Evolutionary conservation across 306 rosid genomes (phyloP), one percentile per base, ranked within the genome.

Genomic region (Corylus heterophylla): DNA sequence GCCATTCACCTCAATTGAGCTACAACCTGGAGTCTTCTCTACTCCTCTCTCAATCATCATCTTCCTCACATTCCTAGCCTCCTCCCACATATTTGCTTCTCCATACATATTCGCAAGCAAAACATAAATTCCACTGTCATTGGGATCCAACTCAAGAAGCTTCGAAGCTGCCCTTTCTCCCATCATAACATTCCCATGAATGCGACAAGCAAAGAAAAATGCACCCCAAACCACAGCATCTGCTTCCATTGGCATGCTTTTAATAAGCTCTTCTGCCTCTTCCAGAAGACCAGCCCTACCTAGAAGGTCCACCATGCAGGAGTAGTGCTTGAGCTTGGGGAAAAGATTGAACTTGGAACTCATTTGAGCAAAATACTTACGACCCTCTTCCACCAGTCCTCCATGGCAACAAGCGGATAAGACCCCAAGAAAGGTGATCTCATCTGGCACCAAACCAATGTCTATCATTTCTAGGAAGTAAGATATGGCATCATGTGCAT

Each of bases 321-420:
- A 89, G 80, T 88, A 94, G 81, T 92, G 94, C 83, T 88, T 90
- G 64, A 85, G 86, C 74, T 76, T 79, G 10, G 97, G 94, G 56
- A 78, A 77, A 75, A 92, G 54, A 75, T 80, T 73, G 61, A 75
- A 82, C 70, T 80, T 75, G 42, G 83, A 73, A 79, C 78, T 86
- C 94, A 94, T 94, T 74, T 90, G 85, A 76, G 79, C 76, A 84
- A 94, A 90, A 67, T 82, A 87, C 50, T 82, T 77, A 42, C 89
- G 89, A 76, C 98, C 98, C 55, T 92, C 89, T 52, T 88, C 92
- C 74, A 90, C 92, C 85, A 90, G 80, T 31, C 97, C 98, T 51
- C 94, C 96, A 74, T 92, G 97, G 73, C 97, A 90, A 79, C 97
- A 94, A 80, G 96, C 97, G 4, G 97, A 89, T 77, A 92, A 84